These are phyloP conservation scores for Immersiporthe knoxdaviesiana DNA, from an alignment of 2,329 filamentous ascomycete species.

Conservation along the genomic window DNA sequence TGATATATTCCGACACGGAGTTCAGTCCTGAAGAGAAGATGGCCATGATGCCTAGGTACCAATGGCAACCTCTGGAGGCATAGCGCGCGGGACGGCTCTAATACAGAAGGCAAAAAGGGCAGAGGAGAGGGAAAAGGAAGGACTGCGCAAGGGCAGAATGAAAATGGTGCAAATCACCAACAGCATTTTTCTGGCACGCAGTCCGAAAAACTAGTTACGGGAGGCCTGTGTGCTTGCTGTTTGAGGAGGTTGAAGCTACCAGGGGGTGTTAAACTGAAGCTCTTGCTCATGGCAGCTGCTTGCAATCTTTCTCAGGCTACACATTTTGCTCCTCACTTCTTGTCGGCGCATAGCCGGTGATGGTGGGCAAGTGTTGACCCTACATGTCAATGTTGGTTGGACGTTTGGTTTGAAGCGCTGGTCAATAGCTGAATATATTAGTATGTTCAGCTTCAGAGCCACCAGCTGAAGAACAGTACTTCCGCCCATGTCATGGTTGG, in stretches of 20 bases:
- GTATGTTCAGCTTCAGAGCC: too few species aligned
- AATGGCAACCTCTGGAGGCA: slow-evolving; percentile 43
- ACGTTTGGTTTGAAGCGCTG: too few species aligned
- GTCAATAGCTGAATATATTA: too few species aligned
- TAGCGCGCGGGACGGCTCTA: background rate
- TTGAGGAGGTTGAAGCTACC: background rate
- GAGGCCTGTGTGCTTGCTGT: background rate
- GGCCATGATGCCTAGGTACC: slow-evolving; percentile 77
- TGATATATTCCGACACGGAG: slow-evolving; percentile 82
- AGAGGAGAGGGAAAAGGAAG: background rate
- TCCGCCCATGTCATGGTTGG: too few species aligned
- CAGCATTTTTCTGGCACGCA: background rate
- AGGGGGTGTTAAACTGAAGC: background rate
- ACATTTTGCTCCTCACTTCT: background rate
- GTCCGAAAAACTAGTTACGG: background rate
- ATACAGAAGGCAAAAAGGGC: background rate
- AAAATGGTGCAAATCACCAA: background rate
- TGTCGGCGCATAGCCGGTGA: background rate
- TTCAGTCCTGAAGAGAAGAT: slow-evolving; percentile 89
- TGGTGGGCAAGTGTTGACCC: too few species aligned
- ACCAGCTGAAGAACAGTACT: too few species aligned
- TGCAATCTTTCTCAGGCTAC: background rate
- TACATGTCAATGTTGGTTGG: too few species aligned
- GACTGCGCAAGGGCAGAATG: background rate
- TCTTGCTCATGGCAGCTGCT: background rate